These are phyloP conservation scores for Apiospora arundinis DNA, from an alignment of 2,329 filamentous ascomycete genomes.

Conservation along the genomic window DNA sequence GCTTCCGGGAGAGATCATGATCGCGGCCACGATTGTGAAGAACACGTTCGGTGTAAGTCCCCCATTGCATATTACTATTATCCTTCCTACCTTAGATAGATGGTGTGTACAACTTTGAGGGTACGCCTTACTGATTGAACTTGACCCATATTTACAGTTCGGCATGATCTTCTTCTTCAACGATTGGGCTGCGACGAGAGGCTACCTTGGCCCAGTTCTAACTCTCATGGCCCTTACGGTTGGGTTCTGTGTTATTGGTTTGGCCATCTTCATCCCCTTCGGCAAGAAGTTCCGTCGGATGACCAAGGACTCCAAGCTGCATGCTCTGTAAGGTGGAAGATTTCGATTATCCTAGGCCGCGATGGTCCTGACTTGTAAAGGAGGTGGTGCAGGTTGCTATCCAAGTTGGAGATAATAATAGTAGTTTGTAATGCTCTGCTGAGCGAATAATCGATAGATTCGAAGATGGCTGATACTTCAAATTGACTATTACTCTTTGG, in stretches of 20 bases:
- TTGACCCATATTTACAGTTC: conserved; percentile 31
- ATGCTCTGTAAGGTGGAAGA: conserved; percentile 30
- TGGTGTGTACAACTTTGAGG: neutral
- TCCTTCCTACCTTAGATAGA: too few relatives aligned
- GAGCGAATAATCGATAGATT: neutral
- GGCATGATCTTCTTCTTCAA: conserved; percentile 41
- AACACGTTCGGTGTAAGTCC: conserved; percentile 51
- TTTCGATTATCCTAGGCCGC: too few relatives aligned
- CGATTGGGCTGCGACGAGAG: conserved; percentile 34
- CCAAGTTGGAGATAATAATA: neutral
- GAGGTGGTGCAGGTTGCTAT: too few relatives aligned
- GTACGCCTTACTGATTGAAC: neutral
- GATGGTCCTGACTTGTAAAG: neutral
- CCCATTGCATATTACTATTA: neutral
- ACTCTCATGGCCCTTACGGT: conserved; percentile 38
- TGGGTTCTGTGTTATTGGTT: conserved; percentile 35
- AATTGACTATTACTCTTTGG: too few relatives aligned
- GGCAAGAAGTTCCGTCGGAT: conserved; percentile 40
- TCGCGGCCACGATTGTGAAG: conserved; percentile 68
- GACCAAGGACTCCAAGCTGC: conserved; percentile 40
- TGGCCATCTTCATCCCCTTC: conserved; percentile 36
- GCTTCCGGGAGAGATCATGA: conserved; percentile 65
- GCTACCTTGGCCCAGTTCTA: conserved; percentile 36
- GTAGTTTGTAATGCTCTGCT: neutral
- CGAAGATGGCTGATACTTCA: too few relatives aligned